Evolutionary conservation across 139 green algal genomes (phyloP), one percentile per base, ranked within the genome.

Genomic region (Asterochloris erici): DNA sequence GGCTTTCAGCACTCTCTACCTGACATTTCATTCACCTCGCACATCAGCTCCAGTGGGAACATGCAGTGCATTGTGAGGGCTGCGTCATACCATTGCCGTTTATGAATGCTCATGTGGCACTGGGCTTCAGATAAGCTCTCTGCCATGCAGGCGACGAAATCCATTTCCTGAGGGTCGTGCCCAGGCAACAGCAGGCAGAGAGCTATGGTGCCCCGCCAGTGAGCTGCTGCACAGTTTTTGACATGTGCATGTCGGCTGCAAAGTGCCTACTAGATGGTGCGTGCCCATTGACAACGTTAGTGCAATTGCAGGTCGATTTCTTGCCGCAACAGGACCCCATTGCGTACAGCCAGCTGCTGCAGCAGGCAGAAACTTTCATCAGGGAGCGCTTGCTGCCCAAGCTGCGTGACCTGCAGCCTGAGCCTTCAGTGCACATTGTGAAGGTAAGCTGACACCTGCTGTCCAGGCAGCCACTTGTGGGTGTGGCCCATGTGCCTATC

Each of bases 381-480:
- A 82, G 84, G 21, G 83, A 85, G n/a, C 78, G 88, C 0, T 88
- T 90, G 15, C 68, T 91, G 24, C 78, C 79, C 11, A 81, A 85
- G 60, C 62, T 94, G 24, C 62, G 68, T 12, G 54, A 47, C 69
- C 63, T 90, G 63, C 69, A 68, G 0, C 81, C 83, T 14, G 63
- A 84, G 0, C 88, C 91, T 9, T 80, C 93, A n/a, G 86, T 94
- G 24, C 91, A 94, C 74, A 85, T 94, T 61, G 84, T 94, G 71
- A 94, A 92, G 88, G 86, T 88, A 74, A 29, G 63, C 27, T 23
- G 21, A 9, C 19, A 26, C 66, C 21, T 21, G 66, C 19, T 71
- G 66, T 9, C 21, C 19, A 2, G 19, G 19, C 66, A 26, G 66
- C 66, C 17, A 23, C 66, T 71, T 71, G 17, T 2, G 2, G 9